Evolutionary conservation across 2,329 filamentous ascomycete genomes (phyloP), one percentile per base, ranked within the genome.

Genomic region (Keithomyces neogunnii): DNA sequence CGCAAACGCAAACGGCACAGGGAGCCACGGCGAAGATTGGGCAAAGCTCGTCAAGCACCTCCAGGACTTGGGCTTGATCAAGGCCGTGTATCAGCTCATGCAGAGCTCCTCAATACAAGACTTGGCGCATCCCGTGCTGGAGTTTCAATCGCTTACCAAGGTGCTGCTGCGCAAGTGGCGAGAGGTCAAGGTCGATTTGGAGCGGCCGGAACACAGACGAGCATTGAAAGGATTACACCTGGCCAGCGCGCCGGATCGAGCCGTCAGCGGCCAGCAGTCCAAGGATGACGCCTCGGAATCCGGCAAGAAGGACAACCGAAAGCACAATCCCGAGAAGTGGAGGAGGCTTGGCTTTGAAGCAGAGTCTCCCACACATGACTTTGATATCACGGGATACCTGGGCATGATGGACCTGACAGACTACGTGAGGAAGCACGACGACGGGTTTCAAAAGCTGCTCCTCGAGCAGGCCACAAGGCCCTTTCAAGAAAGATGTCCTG

Each of bases 391-490:
- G 31, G 93, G 93, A 0, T 97, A 91, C 65, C 70, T 99, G 50
- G 93, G 93, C 31, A 89, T 99, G 81, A 97, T 99, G 91, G 93
- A 99, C 66, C 70, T 99, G 62, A 89, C 90, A 2, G 91, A 97
- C 67, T 99, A 89, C 65, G 89, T 96, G 47, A 82, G 87, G 62
- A 95, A 90, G 64, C 85, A 96, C 63, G 89, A 96, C 66, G 91
- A 96, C 63, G 82, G 83, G 9, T 97, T 95, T 60, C 91, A 96
- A 65, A 96, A 95, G 70, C 76, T 95, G 59, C 72, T 99, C 13
- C 73, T 96, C 36, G 93, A 99, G 68, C 93, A 99, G 68, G 86
- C 88, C 3, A 82, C 85, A 5, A 82, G 83, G 61, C 80, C 87
- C 2, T 61, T 80, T 28, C 73, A 82, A 48, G 81, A 89, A 63